Conservation (phyloP, 2,329 filamentous ascomycete genomes). For the Ceratocystiopsis minuta region DNA sequence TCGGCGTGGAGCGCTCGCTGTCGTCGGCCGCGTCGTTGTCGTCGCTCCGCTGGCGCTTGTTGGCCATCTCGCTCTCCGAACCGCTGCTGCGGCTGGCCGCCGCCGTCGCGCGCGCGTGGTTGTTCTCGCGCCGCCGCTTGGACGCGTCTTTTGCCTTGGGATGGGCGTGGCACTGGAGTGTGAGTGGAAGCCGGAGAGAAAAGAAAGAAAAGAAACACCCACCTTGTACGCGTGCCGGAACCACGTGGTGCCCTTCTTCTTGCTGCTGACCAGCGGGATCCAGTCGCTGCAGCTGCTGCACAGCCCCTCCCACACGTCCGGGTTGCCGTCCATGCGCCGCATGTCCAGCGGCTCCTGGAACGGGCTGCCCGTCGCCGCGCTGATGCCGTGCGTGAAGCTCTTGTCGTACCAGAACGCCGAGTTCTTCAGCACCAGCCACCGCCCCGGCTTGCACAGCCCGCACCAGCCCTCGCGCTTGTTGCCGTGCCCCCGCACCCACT, state of each 20-base stretch:
- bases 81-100: not conserved
- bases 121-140: conserved; percentile 47
- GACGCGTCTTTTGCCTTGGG: conserved; percentile 54
- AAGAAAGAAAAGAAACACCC: conserved; percentile 3
- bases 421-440: conserved; percentile 79
- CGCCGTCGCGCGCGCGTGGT: conserved; percentile 22
- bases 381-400: conserved; percentile 75
- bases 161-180: conserved; percentile 46
- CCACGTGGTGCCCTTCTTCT: conserved; percentile 87
- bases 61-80: too few relatives aligned
- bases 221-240: conserved; percentile 82
- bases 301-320: conserved; percentile 65
- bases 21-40: too few relatives aligned
- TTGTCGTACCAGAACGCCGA: conserved; percentile 90
- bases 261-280: conserved; percentile 66
- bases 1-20: too few relatives aligned
- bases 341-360: conserved; percentile 65
- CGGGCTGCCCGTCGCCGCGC: conserved; percentile 58
- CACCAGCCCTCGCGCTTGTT: conserved; percentile 85
- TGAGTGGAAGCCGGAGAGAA: too few relatives aligned
- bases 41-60: too few relatives aligned
- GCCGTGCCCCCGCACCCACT: conserved; percentile 69
- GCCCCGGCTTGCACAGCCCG: conserved; percentile 68
- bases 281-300: conserved; percentile 66
- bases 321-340: conserved; percentile 59